Base-by-base conservation (phyloP, 495 filamentous ascomycete species). In the Hyaloscypha bicolor region DNA sequence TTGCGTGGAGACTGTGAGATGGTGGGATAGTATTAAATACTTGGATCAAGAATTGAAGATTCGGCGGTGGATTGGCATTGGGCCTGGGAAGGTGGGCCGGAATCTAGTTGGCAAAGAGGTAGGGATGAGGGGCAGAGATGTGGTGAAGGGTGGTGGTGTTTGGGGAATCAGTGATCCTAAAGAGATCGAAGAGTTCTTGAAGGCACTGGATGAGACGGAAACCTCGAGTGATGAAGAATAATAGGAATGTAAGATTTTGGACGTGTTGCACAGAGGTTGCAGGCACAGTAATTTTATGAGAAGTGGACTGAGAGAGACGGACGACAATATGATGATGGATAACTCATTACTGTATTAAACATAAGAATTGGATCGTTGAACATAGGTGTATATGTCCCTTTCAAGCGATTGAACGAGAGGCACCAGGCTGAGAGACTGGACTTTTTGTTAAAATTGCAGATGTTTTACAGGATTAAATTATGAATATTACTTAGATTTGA, bases 21-120 rank as follows among this genome's bases (percentile, higher is more conserved):
- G 95, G 95, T 95, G 92, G 88, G 92, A 95, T 57, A 93, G 90
- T 68, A 91, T 98, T 56, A 88, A 87, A 69, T 97, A 94, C 72
- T 79, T 99, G 53, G 92, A 98, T 75, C 89, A 95, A 70, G 91
- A 95, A 65, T 81, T 88, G 72, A 91, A 90, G 64, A 92, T 98
- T 9, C 82, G 87, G 70, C 82, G 93, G 55, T 98, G 94, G 93
- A 84, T 99, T 57, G 95, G 94, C 21, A 91, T 99, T 69, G 95
- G 95, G 3, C 95, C 95, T 0, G 95, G 94, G 2, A 97, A 97
- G 73, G 94, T 99, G 6, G 95, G 94, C 3, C 84, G 93, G 62
- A 97, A 97, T 75, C 77, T 99, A 29, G 95, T 99, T 6, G 93
- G 94, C 0, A 97, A 97, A 76, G 95, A 97, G 76, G 94, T 99